Evolutionary conservation across 179 eudicot species (phyloP), one percentile per base, ranked within the genome.

Genomic region (Dionaea muscipula): DNA sequence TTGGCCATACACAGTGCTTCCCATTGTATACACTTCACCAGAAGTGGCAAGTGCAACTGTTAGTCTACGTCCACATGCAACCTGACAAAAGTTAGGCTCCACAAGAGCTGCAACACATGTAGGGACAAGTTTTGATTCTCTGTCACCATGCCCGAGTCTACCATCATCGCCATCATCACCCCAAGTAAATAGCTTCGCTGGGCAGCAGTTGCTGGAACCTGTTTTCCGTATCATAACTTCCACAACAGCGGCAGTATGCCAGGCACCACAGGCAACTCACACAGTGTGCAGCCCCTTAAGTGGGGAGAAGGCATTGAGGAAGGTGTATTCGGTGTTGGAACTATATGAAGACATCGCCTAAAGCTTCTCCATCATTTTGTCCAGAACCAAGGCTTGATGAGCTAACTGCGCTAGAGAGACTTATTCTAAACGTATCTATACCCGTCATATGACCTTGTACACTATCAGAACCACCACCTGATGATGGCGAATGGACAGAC

Each of bases 121-220:
- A 27, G 94, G 94, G 25, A 78, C 68, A 41, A 82, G 79, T 62
- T 66, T 85, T 61, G 64, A 68, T 54, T 78, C 89, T 58, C 63
- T 72, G 68, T 80, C 80, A 37, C 74, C 68, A 58, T 85, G 94
- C 53, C 94, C 94, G 61, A 85, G 90, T 55, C 77, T 75, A 36
- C 94, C 94, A 70, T 82, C 82, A 71, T 85, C 94, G 39, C 82
- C 90, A 68, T 85, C 94, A n/a, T 85, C 94, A n/a, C 94, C 94
- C 94, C 94, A 85, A 15, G 94, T 85, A 60, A 80, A 85, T 35
- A 85, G 49, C 61, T 82, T 85, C 18, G 86, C 81, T 33, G 76
- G 64, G 22, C 67, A 74, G 57, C 66, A 69, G 61, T 68, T 63
- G 64, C 56, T 79, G 60, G 63, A 65, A 57, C 67, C 73, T 72